A percentile compares a stretch with the other conserved stretches of the same genome.
Conservation (phyloP, 1,284 basidiomycete species). For the Hemileia vastatrix region DNA sequence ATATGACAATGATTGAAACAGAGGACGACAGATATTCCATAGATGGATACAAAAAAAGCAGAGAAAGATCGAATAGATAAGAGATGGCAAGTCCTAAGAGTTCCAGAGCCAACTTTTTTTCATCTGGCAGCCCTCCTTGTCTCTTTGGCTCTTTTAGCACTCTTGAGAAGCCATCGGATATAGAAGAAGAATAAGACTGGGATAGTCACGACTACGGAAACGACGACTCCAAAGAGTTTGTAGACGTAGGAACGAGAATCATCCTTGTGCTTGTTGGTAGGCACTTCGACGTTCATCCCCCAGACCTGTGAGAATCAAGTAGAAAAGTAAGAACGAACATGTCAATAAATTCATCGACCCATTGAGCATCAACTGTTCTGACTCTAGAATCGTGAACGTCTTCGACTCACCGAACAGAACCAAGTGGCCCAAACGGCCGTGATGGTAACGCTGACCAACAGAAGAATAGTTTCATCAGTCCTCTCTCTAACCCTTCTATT, state of each 20-base stretch:
- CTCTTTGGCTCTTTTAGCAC: constrained; percentile 7
- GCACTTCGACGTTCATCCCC: constrained; percentile 51
- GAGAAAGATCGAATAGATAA: no score
- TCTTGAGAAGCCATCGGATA: constrained; percentile 35
- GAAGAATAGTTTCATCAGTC: constrained; percentile 59
- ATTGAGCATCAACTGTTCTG: neutral
- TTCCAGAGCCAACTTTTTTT: no score
- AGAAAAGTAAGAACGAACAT: constrained; percentile 48
- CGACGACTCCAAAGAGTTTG: constrained; percentile 41
- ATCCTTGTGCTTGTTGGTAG: constrained; percentile 45
- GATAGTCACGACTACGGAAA: constrained; percentile 37
- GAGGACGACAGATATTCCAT: no score
- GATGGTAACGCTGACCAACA: constrained; percentile 59
- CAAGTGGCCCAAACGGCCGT: no score
- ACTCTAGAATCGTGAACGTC: neutral
- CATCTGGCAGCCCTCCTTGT: no score
- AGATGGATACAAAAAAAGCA: no score
- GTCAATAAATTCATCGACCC: constrained; percentile 58
- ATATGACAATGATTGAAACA: no score
- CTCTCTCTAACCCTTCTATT: constrained; percentile 56
- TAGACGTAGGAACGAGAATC: constrained; percentile 24
- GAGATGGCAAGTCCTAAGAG: no score
- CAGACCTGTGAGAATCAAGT: constrained; percentile 32
- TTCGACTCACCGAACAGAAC: neutral
- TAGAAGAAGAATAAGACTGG: constrained; percentile 27